A percentile compares a stretch with the other conserved stretches of the same genome.
These are phyloP conservation scores for Rhynchosporium agropyri DNA, from an alignment of 2,329 filamentous ascomycete species.

Conservation along the genomic window DNA sequence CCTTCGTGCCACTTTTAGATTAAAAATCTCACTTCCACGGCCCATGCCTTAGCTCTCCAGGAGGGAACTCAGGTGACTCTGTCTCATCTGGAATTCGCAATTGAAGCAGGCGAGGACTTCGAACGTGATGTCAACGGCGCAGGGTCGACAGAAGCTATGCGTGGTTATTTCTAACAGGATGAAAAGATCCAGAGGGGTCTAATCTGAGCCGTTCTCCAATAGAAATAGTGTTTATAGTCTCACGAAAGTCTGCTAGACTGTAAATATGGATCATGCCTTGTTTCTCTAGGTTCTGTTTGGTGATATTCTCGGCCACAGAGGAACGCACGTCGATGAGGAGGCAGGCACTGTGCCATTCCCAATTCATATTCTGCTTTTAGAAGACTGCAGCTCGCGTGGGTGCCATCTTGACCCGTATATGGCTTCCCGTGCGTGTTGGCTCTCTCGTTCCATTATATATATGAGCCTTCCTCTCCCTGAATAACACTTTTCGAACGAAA, in stretches of 20 bases:
- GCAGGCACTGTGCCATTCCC: conserved; percentile 1
- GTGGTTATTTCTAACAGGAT: no score
- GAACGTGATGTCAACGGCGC: no score
- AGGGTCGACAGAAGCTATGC: no score
- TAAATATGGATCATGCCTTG: neutral
- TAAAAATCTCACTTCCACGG: conserved; percentile 20
- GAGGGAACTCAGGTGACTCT: conserved; percentile 17
- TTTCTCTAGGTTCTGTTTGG: neutral
- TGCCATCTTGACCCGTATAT: neutral
- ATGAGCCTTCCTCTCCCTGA: neutral
- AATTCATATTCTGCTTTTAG: conserved; percentile 14
- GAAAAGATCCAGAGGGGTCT: no score
- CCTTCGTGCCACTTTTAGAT: conserved; percentile 19
- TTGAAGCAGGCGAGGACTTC: conserved; percentile 13
- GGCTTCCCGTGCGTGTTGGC: neutral
- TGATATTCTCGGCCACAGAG: conserved; percentile 6
- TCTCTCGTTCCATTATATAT: conserved; percentile 11
- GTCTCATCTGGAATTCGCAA: conserved; percentile 28
- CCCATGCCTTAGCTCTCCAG: conserved; percentile 16
- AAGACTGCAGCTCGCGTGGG: conserved; percentile 5
- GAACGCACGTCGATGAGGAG: conserved; percentile 3
- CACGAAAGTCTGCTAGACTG: neutral
- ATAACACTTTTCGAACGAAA: neutral
- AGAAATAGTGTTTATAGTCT: no score
- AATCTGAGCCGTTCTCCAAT: no score